Evolutionary conservation across 2,329 filamentous ascomycete genomes (phyloP), one percentile per base, ranked within the genome.

Genomic region (Penicillium sclerotigenum): DNA sequence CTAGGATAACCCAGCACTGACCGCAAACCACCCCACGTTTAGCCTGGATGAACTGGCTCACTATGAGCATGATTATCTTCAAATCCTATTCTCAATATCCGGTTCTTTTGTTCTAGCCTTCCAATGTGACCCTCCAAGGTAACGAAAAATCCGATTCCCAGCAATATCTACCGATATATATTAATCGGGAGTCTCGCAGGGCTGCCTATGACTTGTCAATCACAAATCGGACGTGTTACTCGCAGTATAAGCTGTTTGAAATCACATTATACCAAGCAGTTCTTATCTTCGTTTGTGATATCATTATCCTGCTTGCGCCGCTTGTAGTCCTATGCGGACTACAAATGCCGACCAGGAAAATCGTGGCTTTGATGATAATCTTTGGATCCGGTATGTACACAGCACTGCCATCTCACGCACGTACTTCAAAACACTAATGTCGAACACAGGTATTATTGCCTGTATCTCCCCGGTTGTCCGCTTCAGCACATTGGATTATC

Each of bases 401-500:
- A 5, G 22, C 18, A 24, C 18, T 50, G n/a, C n/a, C n/a, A n/a
- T n/a, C n/a, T n/a, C n/a, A n/a, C n/a, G n/a, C n/a, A n/a, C n/a
- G n/a, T n/a, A n/a, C n/a, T n/a, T n/a, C n/a, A n/a, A n/a, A 5
- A 29, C 18, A 24, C 18, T 50, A 24, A 50, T 18, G 20, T 29
- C 5, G 3, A 42, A 6, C 10, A 1, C 11, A 58, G 62, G 62
- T 36, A 47, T 63, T 10, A 54, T 63, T 4, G 63, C 62, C 1
- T 64, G 62, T 14, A 56, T 60, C 16, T 62, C 63, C 0, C 56
- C 57, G 2, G 48, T 65, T 10, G 63, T 59, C 5, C 63, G 63
- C 6, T 60, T 65, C 24, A 58, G 53, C 22, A 60, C 60, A 0
- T 41, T 65, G 7, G 53, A 40, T 22, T 65, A 64, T 38, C 47